Evolutionary conservation across 768 basidiomycete genomes (phyloP), one percentile per base, ranked within the genome.

Genomic region (Boletus sp.): DNA sequence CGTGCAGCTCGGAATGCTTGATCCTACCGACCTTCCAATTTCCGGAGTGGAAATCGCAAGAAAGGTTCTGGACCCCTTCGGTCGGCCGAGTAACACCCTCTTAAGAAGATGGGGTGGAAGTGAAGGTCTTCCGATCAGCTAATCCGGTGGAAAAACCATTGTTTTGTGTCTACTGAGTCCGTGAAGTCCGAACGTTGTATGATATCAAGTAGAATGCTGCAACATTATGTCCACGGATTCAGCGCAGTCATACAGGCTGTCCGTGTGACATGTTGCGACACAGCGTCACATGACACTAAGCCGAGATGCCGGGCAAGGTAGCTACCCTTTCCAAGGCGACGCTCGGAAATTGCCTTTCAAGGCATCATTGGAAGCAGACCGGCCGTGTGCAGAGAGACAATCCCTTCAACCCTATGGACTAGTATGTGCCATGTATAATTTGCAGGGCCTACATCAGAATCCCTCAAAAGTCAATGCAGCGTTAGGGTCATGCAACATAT

Each of bases 1-100:
- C 21, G 73, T 74, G 15, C 79, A 79, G 59, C 70, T 77, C 30
- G 75, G 73, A 17, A 64, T 74, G n/a, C 58, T 77, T 19, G 62
- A 72, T 32, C 58, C 68, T 6, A 55, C 55, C 7, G 34, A 43
- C 23, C 66, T 76, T 37, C 73, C 75, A 5, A 63, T 76, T 13
- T 71, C 75, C 3, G 73, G 77, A n/a, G 54, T 70, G n/a, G 75
- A 77, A 50, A 56, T 69, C 11, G 64, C 74, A 10, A 69, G 58
- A 54, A 79, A 77, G 49, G 73, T 77, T 27, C 30, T 77, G 39
- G 68, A 79, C 53, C 75, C 75, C 7, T 77, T 77, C 34, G 71
- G 69, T 8, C 54, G 69, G 35, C 74, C 77, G 27, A 74, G 73
- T 54, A 77, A 76, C 58, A 59, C 60, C 17, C 61, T 76, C 39